These are phyloP conservation scores for Gracilariopsis chorda DNA, from an alignment of 23 red algal species.

Conservation along the genomic window DNA sequence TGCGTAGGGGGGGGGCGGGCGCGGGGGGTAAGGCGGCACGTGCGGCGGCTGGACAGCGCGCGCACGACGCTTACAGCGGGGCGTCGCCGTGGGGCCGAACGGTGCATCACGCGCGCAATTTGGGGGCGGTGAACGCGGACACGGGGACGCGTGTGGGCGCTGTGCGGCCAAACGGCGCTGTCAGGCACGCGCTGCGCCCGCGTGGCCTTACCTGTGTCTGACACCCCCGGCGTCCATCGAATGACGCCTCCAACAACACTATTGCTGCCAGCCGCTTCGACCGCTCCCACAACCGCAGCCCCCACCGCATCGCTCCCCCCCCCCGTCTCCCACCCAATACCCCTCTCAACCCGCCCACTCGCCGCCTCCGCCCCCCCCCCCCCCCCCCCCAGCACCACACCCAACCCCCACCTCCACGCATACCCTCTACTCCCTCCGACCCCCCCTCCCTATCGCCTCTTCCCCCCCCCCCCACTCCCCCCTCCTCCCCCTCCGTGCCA, in stretches of 20 bases:
- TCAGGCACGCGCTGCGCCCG: background rate
- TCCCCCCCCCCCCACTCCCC: background rate
- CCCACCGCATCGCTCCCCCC: background rate
- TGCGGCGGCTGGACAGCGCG: background rate
- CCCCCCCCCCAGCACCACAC: background rate
- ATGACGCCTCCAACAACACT: conserved; percentile 8
- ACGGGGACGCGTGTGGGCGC: too few species aligned
- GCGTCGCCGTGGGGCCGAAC: too few species aligned
- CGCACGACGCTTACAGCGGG: background rate
- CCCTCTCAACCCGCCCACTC: background rate
- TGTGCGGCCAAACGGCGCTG: too few species aligned
- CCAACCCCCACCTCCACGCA: background rate
- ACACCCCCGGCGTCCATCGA: conserved; percentile 20
- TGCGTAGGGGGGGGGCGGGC: too few species aligned
- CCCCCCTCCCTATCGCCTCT: background rate
- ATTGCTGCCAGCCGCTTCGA: background rate
- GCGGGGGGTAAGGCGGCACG: background rate
- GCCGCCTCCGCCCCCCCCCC: background rate
- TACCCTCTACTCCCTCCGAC: background rate
- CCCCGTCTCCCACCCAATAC: background rate
- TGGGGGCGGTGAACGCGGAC: too few species aligned
- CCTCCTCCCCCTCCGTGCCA: background rate
- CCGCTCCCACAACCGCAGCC: conserved; percentile 7
- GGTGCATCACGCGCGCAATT: too few species aligned
- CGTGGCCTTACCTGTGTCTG: too few species aligned